A percentile compares a stretch with the other conserved stretches of the same genome.
Conservation (phyloP, 1,139 yeast genomes). For the Debaryomyces udenii region DNA sequence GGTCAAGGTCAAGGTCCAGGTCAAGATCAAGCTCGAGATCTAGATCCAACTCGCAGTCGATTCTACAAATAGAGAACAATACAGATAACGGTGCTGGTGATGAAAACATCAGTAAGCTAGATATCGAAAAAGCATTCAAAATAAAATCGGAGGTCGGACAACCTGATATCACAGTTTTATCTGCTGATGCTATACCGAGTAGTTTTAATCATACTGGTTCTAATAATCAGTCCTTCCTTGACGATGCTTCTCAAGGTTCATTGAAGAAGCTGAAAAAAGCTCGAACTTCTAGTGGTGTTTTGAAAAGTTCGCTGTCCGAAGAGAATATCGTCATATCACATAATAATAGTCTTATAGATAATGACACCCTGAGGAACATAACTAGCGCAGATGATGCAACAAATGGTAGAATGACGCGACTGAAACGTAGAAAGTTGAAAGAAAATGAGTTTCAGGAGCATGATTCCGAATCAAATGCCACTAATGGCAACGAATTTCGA, state of each 20-base stretch:
- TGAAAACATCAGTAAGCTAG: neutral
- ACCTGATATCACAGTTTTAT: no score
- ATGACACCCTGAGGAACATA: no score
- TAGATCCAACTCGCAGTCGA: conserved; percentile 7
- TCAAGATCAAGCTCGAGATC: conserved; percentile 8
- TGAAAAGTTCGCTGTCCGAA: neutral
- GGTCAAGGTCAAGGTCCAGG: conserved; percentile 1
- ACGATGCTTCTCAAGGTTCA: conserved; percentile 2
- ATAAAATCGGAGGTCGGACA: neutral
- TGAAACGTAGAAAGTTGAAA: neutral
- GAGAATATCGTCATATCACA: neutral
- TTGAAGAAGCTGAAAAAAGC: no score
- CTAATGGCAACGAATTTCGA: neutral
- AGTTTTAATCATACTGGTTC: neutral
- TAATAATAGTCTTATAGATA: no score
- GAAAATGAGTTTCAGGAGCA: no score
- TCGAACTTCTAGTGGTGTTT: neutral
- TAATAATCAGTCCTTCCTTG: neutral
- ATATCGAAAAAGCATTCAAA: neutral
- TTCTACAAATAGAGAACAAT: neutral
- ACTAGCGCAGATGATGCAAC: neutral
- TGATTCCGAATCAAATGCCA: no score
- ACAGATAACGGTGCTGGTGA: neutral
- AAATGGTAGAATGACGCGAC: conserved; percentile 1
- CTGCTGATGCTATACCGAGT: no score